Percentiles rank a stretch among this genome's conserved stretches.
Conservation (phyloP, 1,284 basidiomycete species). For the Cryptococcus hybrid region DNA sequence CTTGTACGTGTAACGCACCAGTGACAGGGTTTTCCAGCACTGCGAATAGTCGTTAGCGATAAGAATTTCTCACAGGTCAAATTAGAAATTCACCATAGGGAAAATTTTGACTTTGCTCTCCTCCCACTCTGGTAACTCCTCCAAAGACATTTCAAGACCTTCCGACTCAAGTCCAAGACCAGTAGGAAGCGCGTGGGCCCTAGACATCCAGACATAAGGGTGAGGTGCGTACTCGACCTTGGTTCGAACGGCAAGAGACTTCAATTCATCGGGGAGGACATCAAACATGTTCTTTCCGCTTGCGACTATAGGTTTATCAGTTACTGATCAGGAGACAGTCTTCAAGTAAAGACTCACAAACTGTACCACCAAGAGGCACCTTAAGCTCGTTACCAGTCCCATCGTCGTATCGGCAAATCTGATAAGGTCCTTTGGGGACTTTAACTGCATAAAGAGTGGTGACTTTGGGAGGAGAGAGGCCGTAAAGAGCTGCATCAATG, state of each 20-base stretch:
- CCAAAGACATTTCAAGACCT: slow-evolving; percentile 62
- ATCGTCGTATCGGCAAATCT: slow-evolving; percentile 80
- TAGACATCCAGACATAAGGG: slow-evolving; percentile 84
- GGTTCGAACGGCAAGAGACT: slow-evolving; percentile 77
- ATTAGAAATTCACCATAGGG: slow-evolving; percentile 59
- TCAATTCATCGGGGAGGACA: slow-evolving; percentile 66
- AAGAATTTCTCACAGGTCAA: background rate
- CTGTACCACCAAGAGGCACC: slow-evolving; percentile 83
- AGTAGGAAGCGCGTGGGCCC: slow-evolving; percentile 65
- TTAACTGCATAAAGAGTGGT: slow-evolving; percentile 81
- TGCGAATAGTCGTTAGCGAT: slow-evolving; percentile 28
- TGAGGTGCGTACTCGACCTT: slow-evolving; percentile 68
- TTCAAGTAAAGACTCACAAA: slow-evolving; percentile 57
- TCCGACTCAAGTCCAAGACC: slow-evolving; percentile 76
- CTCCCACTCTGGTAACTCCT: slow-evolving; percentile 70
- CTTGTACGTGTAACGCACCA: slow-evolving; percentile 71
- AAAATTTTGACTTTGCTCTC: slow-evolving; percentile 68
- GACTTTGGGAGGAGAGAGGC: slow-evolving; percentile 79
- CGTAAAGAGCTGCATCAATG: slow-evolving; percentile 89
- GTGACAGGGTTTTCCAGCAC: slow-evolving; percentile 84
- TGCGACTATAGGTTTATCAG: slow-evolving; percentile 41
- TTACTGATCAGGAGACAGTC: background rate
- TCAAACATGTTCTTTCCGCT: slow-evolving; percentile 82
- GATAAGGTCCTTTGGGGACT: slow-evolving; percentile 66
- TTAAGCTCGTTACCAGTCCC: slow-evolving; percentile 76